phyloP scores from a whole-genome alignment of 306 rosid species.

The Cicer pinnatifidum region DNA sequence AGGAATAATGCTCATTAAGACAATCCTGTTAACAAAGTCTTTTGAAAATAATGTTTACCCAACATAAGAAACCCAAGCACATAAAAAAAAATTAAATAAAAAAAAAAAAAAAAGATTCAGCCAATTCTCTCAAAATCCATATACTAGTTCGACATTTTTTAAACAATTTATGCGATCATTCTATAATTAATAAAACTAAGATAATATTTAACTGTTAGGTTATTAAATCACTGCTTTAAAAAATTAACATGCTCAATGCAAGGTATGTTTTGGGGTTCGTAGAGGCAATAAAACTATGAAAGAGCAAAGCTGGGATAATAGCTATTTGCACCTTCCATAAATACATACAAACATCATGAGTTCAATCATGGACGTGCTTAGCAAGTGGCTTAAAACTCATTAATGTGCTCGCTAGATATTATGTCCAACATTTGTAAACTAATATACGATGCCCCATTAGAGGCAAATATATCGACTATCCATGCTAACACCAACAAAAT shows the following conservation, averaged over 20 bases:
- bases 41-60: neutral
- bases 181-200: neutral
- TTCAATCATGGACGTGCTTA: neutral
- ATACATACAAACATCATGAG: conserved; percentile 1
- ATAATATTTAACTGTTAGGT: neutral
- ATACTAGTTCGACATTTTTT: neutral
- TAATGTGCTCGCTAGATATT: neutral
- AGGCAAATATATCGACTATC: neutral
- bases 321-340: conserved; percentile 19
- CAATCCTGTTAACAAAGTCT: neutral
- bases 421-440: neutral
- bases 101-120: neutral
- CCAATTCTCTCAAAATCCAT: neutral
- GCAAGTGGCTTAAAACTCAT: neutral
- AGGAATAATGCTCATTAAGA: neutral
- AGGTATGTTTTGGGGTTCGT: neutral
- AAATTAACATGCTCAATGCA: too few species aligned
- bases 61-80: neutral
- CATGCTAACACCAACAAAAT: conserved; percentile 14
- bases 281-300: neutral
- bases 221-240: neutral
- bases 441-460: neutral
- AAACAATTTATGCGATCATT: neutral
- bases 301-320: neutral
- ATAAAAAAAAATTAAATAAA: neutral